Percentiles rank a stretch among this genome's conserved stretches.
Conservation (phyloP, 345 rosid genomes). For the Gossypium arboreum region DNA sequence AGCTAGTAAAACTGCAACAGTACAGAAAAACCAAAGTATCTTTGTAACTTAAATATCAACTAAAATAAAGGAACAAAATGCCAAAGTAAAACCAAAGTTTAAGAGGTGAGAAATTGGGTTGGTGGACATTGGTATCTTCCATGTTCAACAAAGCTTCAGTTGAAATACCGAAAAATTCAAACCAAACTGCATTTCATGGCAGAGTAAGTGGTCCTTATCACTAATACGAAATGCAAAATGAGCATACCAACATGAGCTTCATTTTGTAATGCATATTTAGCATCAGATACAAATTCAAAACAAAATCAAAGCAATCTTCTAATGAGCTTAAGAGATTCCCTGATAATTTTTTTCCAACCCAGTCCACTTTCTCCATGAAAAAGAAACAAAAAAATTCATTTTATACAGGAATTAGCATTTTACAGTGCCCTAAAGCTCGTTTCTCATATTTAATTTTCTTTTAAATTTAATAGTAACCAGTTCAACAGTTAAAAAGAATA, state of each 20-base stretch:
- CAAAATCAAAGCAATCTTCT: not conserved
- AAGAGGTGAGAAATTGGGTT: not conserved
- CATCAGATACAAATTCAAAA: not conserved
- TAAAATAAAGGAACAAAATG: not conserved
- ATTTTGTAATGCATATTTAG: not conserved
- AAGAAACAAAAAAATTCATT: not conserved
- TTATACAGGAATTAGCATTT: not conserved
- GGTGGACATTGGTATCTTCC: not conserved
- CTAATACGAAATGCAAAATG: conserved; percentile 1
- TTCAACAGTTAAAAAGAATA: not conserved
- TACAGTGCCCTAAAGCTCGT: not conserved
- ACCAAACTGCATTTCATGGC: not conserved
- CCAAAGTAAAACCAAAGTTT: not conserved
- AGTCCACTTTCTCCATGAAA: not conserved
- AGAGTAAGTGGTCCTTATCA: conserved; percentile 7
- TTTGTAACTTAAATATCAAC: conserved; percentile 1
- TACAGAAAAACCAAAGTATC: not conserved
- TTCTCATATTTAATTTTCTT: not conserved
- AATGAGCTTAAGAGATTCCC: conserved; percentile 1
- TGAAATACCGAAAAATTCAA: not conserved
- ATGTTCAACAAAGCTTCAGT: not conserved
- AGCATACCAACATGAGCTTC: not conserved
- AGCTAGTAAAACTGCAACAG: not conserved
- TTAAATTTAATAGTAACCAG: not conserved
- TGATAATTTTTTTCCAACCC: not conserved